Evolutionary conservation across 1,139 yeast species (phyloP).

Genomic region (Pichia sp.): DNA sequence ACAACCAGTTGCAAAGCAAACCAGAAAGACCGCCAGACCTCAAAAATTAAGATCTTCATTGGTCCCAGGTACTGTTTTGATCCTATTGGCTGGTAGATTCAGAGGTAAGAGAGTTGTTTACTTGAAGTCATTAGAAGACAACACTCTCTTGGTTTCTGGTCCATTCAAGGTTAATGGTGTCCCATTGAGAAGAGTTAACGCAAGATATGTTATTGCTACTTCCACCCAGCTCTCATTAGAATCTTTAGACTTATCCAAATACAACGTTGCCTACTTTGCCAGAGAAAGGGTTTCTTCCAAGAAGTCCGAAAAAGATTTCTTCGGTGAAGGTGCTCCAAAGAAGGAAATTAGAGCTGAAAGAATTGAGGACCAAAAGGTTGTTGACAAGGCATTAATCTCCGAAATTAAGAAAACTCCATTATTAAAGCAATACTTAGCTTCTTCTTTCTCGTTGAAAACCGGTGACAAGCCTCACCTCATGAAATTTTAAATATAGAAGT

Average conservation of each 20-base stretch:
- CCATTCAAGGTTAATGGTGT: constrained; percentile 99
- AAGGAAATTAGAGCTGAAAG: constrained; percentile 91
- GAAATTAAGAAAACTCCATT: constrained; percentile 98
- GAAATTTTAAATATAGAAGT: constrained; percentile 64
- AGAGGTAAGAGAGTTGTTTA: constrained; percentile 99
- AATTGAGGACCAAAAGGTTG: constrained; percentile 95
- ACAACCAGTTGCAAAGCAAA: constrained; percentile 58
- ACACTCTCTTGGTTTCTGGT: constrained; percentile 96
- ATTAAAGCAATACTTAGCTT: constrained; percentile 94
- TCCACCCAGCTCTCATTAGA: constrained; percentile 84
- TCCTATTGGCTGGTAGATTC: constrained; percentile 99
- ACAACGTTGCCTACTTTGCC: constrained; percentile 94
- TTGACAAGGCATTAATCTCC: constrained; percentile 89
- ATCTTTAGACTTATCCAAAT: constrained; percentile 84
- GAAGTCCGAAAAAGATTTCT: constrained; percentile 91
- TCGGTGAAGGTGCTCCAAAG: constrained; percentile 78
- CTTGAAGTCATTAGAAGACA: constrained; percentile 97
- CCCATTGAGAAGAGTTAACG: constrained; percentile 98
- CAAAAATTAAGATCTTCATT: constrained; percentile 95
- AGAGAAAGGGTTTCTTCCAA: constrained; percentile 79
- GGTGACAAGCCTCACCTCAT: constrained; percentile 99
- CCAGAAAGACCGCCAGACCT: constrained; percentile 91
- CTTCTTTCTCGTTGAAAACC: constrained; percentile 95
- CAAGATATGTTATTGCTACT: constrained; percentile 99
- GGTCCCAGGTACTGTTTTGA: constrained; percentile 98